Base-by-base conservation (phyloP, 208 protist species). In the Herpetomonas tarakana region DNA sequence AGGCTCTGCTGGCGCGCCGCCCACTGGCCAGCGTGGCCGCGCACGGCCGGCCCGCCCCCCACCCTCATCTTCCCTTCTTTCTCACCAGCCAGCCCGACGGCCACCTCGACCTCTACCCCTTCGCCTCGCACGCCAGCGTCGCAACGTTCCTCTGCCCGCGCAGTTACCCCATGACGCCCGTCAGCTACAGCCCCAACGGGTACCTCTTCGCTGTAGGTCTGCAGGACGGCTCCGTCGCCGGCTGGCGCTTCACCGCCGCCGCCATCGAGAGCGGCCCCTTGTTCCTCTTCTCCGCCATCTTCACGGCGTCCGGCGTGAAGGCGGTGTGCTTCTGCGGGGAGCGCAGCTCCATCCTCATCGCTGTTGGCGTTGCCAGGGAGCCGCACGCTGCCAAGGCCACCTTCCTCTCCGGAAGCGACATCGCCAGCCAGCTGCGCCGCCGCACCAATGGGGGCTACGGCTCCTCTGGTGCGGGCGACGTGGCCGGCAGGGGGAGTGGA, bases 61-160 rank as follows among this genome's bases (percentile, higher is more conserved):
- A 95, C 72, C 89, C 89, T 1, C 79, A 90, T 57, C 61, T 95
- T 1, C 89, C 89, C 28, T 95, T 92, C 65, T 95, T 85, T 60
- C 59, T 92, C 41, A 56, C 75, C 16, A 54, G 60, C 27, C 73
- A 87, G 49, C 71, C 31, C 9, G 86, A 92, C 47, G 82, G 81
- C 14, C 69, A 78, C 63, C 64, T 93, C 12, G 89, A 95, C 53
- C 60, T 95, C 21, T 93, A 91, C 65, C 74, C 78, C 39, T 95
- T 92, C 45, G 80, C 81, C 52, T 84, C 74, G 28, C 68, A 64
- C 28, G 77, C 83, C 60, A 90, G 83, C 65, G 62, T 92, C 16
- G 81, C 78, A 6, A 85, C 62, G 41, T 92, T 87, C 58, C 30
- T 35, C 51, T 91, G 79, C 66, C 66, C 76, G 11, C 16, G 50